Conservation (phyloP, 2,329 filamentous ascomycete genomes). For the Immersiporthe knoxdaviesiana region DNA sequence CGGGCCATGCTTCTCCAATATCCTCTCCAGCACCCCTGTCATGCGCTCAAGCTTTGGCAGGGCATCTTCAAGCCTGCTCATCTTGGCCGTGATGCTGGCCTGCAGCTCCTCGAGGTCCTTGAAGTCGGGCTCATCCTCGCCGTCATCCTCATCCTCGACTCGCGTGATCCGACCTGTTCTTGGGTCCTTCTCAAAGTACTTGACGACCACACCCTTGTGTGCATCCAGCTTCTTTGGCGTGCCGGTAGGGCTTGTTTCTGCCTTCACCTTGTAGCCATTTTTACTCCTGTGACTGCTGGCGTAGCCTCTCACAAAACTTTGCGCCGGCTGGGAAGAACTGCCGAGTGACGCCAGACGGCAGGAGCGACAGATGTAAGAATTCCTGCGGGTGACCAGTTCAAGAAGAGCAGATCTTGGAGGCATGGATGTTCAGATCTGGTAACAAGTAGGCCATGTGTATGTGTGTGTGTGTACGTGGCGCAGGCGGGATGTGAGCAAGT, state of each 20-base stretch:
- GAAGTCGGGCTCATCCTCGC: conserved; percentile 77
- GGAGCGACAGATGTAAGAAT: conserved; percentile 26
- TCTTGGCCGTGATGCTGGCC: conserved; percentile 66
- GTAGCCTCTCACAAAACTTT: conserved; percentile 21
- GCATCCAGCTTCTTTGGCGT: background rate
- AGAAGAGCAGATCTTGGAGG: conserved; percentile 27
- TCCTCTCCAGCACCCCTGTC: conserved; percentile 15
- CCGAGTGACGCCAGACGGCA: conserved; percentile 21
- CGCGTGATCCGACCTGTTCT: conserved; percentile 19
- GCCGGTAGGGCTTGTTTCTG: background rate
- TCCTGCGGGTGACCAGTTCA: conserved; percentile 26
- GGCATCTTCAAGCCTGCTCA: conserved; percentile 32
- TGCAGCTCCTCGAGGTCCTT: conserved; percentile 68
- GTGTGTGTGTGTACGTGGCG: too few relatives aligned
- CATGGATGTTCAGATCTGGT: conserved; percentile 35
- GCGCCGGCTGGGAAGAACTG: conserved; percentile 4
- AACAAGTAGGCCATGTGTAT: conserved; percentile 31
- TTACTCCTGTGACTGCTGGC: conserved; percentile 13
- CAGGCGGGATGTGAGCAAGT: background rate
- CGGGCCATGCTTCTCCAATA: conserved; percentile 26
- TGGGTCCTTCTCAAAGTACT: conserved; percentile 27
- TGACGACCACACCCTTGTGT: conserved; percentile 12
- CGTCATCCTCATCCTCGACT: conserved; percentile 47
- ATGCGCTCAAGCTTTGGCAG: conserved; percentile 18
- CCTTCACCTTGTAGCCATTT: background rate